Base-by-base conservation (phyloP, 495 filamentous ascomycete genomes). In the Penicillium soppii region DNA sequence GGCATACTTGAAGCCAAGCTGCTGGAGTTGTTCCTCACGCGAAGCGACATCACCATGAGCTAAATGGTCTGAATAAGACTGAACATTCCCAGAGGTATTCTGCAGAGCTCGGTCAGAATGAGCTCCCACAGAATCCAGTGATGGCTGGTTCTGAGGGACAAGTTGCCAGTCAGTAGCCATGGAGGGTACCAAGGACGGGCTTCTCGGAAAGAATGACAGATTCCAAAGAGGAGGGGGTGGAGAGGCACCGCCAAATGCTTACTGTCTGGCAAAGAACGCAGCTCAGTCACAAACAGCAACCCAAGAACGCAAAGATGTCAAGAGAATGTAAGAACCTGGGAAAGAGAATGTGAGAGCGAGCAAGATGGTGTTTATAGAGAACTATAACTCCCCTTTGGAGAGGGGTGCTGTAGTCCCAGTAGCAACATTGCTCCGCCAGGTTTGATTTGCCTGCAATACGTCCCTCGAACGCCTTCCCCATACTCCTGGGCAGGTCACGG, bases 341-440 rank as follows among this genome's bases (percentile, higher is more conserved):
- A 70, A 76, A 80, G 76, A 78, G 78, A 82, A 82, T 82, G 80
- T 77, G 69, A 63, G 67, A 77, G 74, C 73, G 72, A 70, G 59
- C 60, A 63, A 52, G 67, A 73, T 71, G 68, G 61, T 74, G 73
- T 76, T 76, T 76, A 78, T 78, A 77, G 66, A 67, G 58, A 65
- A 66, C 58, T 68, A 61, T 66, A 68, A 52, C 62, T 72, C 63
- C 64, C 58, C 59, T 66, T 51, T 56, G 54, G 56, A 50, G 62
- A 66, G 58, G 68, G 62, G 61, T 58, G 29, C 29, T 58, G 63
- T 61, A 59, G 58, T 54, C 66, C 60, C 52, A 64, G 65, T 67
- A 64, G 63, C 56, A 60, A 58, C 71, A 73, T 74, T 69, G 57
- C 50, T 66, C 52, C 66, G 59, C 50, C 67, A 67, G 62, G 62